These are phyloP conservation scores for Neotropicomus parvogracilis DNA, from an alignment of 1,284 basidiomycete genomes.

Conservation along the genomic window DNA sequence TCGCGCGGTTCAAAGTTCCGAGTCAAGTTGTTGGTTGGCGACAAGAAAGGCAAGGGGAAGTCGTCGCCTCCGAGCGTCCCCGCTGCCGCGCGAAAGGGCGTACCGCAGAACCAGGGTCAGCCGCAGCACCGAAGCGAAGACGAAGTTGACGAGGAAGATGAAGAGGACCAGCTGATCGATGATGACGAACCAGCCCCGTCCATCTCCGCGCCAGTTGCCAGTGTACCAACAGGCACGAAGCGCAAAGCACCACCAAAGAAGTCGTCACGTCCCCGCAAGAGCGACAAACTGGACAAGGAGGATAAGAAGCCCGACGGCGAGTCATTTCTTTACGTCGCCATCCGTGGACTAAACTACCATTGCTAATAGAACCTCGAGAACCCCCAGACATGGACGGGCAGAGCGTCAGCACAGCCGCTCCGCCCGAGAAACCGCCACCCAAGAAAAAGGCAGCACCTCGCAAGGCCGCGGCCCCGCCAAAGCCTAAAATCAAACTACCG, in stretches of 20 bases:
- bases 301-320: slow-evolving; percentile 34
- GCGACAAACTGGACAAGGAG: slow-evolving; percentile 36
- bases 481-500: slow-evolving; percentile 37
- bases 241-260: slow-evolving; percentile 45
- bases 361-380: slow-evolving; percentile 33
- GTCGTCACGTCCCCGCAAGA: slow-evolving; percentile 49
- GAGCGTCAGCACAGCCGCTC: slow-evolving; percentile 14
- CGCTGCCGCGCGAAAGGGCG: slow-evolving; percentile 24
- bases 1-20: slow-evolving; percentile 43
- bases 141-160: slow-evolving; percentile 60
- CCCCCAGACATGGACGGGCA: slow-evolving; percentile 28
- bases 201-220: slow-evolving; percentile 32
- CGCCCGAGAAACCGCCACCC: slow-evolving; percentile 29
- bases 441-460: slow-evolving; percentile 41
- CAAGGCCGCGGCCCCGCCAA: slow-evolving; percentile 35
- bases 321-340: slow-evolving; percentile 22
- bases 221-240: slow-evolving; percentile 33
- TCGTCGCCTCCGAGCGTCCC: slow-evolving; percentile 32
- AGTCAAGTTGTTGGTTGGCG: slow-evolving; percentile 50
- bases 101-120: slow-evolving; percentile 19
- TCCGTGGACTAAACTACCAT: slow-evolving; percentile 8
- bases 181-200: slow-evolving; percentile 45
- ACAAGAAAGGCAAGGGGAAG: slow-evolving; percentile 38
- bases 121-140: slow-evolving; percentile 32
- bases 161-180: slow-evolving; percentile 75